phyloP scores from a whole-genome alignment of 176 grass and related monocot genomes.

The Eleusine coracana region DNA sequence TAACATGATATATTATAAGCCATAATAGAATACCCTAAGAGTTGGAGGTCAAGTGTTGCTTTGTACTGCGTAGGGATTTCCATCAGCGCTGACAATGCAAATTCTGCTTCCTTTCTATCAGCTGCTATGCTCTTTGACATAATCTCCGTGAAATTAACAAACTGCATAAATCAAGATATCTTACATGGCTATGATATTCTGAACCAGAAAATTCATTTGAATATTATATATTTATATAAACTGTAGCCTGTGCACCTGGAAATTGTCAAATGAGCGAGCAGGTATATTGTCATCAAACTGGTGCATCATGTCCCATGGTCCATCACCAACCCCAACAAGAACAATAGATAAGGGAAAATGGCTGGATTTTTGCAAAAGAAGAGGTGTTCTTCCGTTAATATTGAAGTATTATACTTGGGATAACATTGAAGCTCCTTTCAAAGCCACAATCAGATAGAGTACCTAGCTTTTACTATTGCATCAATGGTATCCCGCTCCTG shows the following conservation, averaged over 20 bases:
- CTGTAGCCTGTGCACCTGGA: slow-evolving; percentile 63
- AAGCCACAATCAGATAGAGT: slow-evolving; percentile 36
- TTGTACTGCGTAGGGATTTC: slow-evolving; percentile 95
- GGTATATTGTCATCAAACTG: slow-evolving; percentile 99
- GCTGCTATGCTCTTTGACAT: slow-evolving; percentile 87
- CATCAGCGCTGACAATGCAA: slow-evolving; percentile 92
- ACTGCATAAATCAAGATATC: slow-evolving; percentile 60
- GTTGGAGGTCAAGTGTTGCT: slow-evolving; percentile 93
- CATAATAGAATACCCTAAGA: slow-evolving; percentile 70
- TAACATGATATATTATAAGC: background rate
- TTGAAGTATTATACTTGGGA: slow-evolving; percentile 10
- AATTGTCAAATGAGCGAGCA: slow-evolving; percentile 92
- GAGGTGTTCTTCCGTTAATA: slow-evolving; percentile 18
- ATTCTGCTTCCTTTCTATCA: slow-evolving; percentile 89
- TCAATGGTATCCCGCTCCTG: slow-evolving; percentile 88
- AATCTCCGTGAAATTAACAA: slow-evolving; percentile 98
- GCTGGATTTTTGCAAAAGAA: slow-evolving; percentile 50
- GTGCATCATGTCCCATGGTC: slow-evolving; percentile 99
- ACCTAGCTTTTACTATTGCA: slow-evolving; percentile 98
- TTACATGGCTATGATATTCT: background rate
- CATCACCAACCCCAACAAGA: slow-evolving; percentile 95
- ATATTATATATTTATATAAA: slow-evolving; percentile 26
- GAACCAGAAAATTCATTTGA: slow-evolving; percentile 14
- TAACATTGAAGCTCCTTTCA: slow-evolving; percentile 13
- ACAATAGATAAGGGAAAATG: slow-evolving; percentile 90